Base-by-base conservation (phyloP, 1,284 basidiomycete species). In the Trametes versicolor region DNA sequence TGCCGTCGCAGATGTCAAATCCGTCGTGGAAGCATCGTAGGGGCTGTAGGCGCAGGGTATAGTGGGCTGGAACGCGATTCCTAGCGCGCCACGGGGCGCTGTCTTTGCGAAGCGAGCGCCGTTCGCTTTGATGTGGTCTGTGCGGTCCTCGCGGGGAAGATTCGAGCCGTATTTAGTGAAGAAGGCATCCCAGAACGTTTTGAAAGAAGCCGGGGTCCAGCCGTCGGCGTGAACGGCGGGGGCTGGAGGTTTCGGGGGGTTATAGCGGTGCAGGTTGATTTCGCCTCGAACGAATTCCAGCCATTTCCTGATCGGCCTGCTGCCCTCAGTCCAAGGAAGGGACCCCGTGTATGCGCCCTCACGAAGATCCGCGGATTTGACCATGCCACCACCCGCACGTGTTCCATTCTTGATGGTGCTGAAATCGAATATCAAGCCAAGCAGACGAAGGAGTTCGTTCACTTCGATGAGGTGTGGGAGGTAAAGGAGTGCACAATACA, bases 401-500 rank as follows among this genome's bases (percentile, higher is more conserved):
- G 5, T 23, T 9, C 15, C 29, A 7, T 32, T n/a, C 5, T 32
- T 32, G 6, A 7, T 13, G 27, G 29, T 27, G 29, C 1, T 32
- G 8, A 8, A 50, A n/a, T n/a, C 50, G n/a, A 34, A 51, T 1
- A 51, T 36, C 4, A 4, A 1, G 1, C 7, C 2, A 17, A 51
- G 32, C 12, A 36, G 9, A 10, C n/a, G 13, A 2, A n/a, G 50
- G 19, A 36, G 50, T 4, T 34, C 9, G 3, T 34, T 21, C 4
- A 1, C 50, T 2, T 7, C 1, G 54, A 29, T 39, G 8, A 17
- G 15, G 45, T 58, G 57, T 1, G 29, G 29, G 15, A 58, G 47
- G 27, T 51, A 57, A 7, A 48, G 45, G 19, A 64, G 48, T 5
- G 15, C 48, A 23, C 64, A 62, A 25, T 62, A 62, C 4, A 66